A percentile compares a stretch with the other conserved stretches of the same genome.
phyloP scores from a whole-genome alignment of 1,284 basidiomycete genomes.

The Meira miltonrushii region DNA sequence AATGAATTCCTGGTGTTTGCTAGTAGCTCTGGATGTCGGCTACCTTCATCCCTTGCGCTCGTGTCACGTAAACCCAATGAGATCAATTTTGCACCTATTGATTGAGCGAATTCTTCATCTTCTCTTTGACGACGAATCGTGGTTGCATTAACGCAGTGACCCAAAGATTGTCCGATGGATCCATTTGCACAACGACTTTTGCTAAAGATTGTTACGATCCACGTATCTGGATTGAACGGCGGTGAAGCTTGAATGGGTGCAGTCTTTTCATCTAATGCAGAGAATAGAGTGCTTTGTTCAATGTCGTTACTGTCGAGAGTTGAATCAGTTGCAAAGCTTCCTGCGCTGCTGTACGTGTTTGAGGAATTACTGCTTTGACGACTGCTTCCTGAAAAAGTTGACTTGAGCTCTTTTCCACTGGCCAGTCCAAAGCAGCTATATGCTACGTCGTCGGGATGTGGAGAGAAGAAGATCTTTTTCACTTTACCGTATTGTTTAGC shows the following conservation, averaged over 20 bases:
- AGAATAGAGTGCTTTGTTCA: too few species aligned
- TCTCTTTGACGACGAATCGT: neutral
- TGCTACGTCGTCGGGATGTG: conserved; percentile 5
- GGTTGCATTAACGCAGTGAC: neutral
- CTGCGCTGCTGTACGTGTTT: too few species aligned
- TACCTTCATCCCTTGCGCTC: conserved; percentile 6
- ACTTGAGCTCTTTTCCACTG: neutral
- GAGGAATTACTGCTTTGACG: too few species aligned
- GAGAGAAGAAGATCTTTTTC: conserved; percentile 6
- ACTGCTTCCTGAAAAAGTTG: too few species aligned
- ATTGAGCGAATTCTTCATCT: conserved; percentile 7
- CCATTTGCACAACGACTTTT: conserved; percentile 9
- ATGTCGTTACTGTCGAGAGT: too few species aligned
- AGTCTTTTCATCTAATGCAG: too few species aligned
- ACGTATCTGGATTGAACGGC: too few species aligned
- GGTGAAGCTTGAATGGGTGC: too few species aligned
- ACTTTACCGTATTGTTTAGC: neutral
- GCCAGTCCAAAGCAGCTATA: conserved; percentile 7
- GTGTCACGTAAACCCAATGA: conserved; percentile 4
- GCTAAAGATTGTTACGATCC: conserved; percentile 6
- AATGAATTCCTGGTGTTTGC: neutral
- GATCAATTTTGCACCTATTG: neutral
- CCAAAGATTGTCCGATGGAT: neutral
- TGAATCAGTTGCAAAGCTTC: too few species aligned
- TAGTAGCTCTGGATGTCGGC: neutral